phyloP scores from a whole-genome alignment of 2,329 filamentous ascomycete genomes.

The Sclerotinia borealis region DNA sequence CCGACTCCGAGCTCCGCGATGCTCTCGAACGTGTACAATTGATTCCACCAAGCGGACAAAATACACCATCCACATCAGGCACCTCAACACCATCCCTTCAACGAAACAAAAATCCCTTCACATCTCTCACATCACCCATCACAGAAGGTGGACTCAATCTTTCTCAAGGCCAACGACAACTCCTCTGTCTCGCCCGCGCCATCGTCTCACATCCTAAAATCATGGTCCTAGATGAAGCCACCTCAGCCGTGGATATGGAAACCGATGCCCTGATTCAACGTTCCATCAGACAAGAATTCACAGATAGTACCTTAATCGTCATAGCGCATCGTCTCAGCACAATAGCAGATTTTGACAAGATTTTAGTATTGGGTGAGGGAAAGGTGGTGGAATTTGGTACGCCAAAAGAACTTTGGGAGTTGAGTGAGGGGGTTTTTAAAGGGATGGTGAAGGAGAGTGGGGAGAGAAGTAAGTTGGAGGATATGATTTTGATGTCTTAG shows the following conservation, averaged over 20 bases:
- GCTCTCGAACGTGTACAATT: constrained; percentile 66
- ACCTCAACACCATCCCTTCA: constrained; percentile 27
- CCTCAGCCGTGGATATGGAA: constrained; percentile 70
- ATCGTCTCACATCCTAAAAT: constrained; percentile 68
- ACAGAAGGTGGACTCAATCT: constrained; percentile 69
- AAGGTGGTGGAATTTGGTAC: constrained; percentile 60
- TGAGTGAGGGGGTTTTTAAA: constrained; percentile 43
- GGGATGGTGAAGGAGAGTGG: constrained; percentile 59
- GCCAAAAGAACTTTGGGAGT: constrained; percentile 55
- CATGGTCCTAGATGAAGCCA: constrained; percentile 77
- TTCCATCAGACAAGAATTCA: constrained; percentile 66
- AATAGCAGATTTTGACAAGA: constrained; percentile 70
- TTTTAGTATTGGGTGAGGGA: constrained; percentile 65
- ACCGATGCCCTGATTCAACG: constrained; percentile 71
- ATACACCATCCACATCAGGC: constrained; percentile 35
- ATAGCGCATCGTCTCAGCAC: constrained; percentile 73
- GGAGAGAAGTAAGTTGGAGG: constrained; percentile 39
- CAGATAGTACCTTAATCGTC: constrained; percentile 61
- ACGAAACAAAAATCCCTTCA: constrained; percentile 60
- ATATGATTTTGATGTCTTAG: constrained; percentile 13
- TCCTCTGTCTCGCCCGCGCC: constrained; percentile 67
- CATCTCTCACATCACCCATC: constrained; percentile 54
- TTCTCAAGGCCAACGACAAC: constrained; percentile 70
- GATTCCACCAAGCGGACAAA: constrained; percentile 16
- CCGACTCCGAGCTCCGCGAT: constrained; percentile 62